Percentiles rank a stretch among this genome's conserved stretches.
phyloP scores from a whole-genome alignment of 176 grass and related monocot species.

The Oryza officinalis region DNA sequence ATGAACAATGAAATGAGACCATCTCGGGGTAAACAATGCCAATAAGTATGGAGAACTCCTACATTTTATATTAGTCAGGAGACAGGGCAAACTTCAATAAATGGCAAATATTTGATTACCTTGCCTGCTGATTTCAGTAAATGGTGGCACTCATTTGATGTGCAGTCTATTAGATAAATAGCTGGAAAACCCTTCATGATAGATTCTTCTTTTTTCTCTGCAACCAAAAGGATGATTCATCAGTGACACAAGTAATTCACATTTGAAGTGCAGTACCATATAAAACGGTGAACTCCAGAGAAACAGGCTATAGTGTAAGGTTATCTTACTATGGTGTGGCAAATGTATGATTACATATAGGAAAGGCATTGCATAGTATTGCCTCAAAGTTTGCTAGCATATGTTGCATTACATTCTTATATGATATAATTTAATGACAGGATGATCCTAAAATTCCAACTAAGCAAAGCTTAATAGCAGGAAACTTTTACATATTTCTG shows the following conservation, averaged over 20 bases:
- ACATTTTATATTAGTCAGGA: background rate
- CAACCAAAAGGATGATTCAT: slow-evolving; percentile 33
- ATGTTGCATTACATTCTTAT: background rate
- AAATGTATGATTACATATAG: background rate
- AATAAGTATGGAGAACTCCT: slow-evolving; percentile 24
- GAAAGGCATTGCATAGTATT: slow-evolving; percentile 19
- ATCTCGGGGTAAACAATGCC: slow-evolving; percentile 17
- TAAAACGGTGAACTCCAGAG: background rate
- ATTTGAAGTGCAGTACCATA: slow-evolving; percentile 21
- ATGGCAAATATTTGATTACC: slow-evolving; percentile 51
- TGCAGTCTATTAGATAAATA: slow-evolving; percentile 87
- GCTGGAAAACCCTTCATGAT: slow-evolving; percentile 53
- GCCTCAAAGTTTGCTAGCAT: slow-evolving; percentile 10
- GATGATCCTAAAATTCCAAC: background rate
- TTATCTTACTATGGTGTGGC: slow-evolving; percentile 6
- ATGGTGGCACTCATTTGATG: slow-evolving; percentile 69
- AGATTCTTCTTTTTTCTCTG: slow-evolving; percentile 56
- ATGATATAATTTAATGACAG: background rate
- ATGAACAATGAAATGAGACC: slow-evolving; percentile 8
- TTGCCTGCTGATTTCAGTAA: slow-evolving; percentile 62
- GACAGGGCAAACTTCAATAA: slow-evolving; percentile 16
- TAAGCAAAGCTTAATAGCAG: background rate
- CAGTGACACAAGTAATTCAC: slow-evolving; percentile 23
- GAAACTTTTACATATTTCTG: background rate
- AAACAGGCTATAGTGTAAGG: slow-evolving; percentile 11